A percentile compares a stretch with the other conserved stretches of the same genome.
These are phyloP conservation scores for Colletotrichum liriopes DNA, from an alignment of 2,329 filamentous ascomycete species.

Conservation along the genomic window DNA sequence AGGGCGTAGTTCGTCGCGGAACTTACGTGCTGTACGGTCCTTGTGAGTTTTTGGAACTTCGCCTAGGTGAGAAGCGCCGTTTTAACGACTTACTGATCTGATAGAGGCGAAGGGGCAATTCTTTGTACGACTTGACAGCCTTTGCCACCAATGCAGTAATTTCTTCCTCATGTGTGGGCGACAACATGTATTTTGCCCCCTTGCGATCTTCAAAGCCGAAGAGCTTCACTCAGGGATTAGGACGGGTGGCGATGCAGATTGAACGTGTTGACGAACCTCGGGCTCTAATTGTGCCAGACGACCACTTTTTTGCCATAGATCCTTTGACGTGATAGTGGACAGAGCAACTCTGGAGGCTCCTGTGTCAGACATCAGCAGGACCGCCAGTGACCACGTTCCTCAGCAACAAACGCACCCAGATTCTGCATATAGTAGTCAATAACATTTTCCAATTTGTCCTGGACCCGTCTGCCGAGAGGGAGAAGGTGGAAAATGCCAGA, in stretches of 20 bases:
- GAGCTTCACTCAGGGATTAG: constrained; percentile 66
- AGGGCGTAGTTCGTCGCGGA: constrained; percentile 91
- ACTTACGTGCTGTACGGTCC: constrained; percentile 81
- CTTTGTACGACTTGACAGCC: constrained; percentile 85
- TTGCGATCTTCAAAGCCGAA: constrained; percentile 88
- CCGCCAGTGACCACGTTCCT: not conserved
- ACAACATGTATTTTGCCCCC: constrained; percentile 80
- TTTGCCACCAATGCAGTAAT: constrained; percentile 86
- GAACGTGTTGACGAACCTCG: constrained; percentile 70
- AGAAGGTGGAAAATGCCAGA: constrained; percentile 94
- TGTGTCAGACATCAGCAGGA: constrained; percentile 47
- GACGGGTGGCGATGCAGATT: not conserved
- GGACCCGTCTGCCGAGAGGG: constrained; percentile 87
- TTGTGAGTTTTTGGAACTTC: constrained; percentile 25
- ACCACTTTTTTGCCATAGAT: constrained; percentile 87
- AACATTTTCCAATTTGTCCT: constrained; percentile 87
- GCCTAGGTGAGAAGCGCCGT: not conserved
- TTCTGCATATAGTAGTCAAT: constrained; percentile 92
- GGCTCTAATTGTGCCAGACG: constrained; percentile 79
- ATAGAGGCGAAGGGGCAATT: constrained; percentile 88
- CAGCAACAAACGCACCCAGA: constrained; percentile 67
- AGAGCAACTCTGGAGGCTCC: constrained; percentile 87
- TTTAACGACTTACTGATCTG: constrained; percentile 79
- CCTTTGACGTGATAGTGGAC: constrained; percentile 88
- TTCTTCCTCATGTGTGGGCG: constrained; percentile 97